These are phyloP conservation scores for Mycena haematopus DNA, from an alignment of 768 basidiomycete genomes.

Conservation along the genomic window DNA sequence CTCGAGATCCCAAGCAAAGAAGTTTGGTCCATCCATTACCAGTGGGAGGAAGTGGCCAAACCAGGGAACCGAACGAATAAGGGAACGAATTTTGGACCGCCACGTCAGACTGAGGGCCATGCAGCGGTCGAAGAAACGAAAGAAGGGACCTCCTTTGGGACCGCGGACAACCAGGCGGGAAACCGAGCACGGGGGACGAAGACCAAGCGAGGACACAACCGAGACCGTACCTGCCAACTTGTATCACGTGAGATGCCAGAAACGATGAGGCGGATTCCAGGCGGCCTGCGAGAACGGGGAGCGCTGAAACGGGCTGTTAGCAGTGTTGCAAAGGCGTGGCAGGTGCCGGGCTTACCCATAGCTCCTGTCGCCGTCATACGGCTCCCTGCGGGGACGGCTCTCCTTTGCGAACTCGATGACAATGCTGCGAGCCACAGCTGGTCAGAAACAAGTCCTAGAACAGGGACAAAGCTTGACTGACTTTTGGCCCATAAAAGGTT, in stretches of 20 bases:
- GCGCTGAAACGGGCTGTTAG: constrained; percentile 40
- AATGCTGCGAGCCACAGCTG: constrained; percentile 59
- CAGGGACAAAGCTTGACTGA: constrained; percentile 39
- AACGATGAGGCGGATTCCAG: constrained; percentile 84
- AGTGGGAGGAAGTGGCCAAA: constrained; percentile 3
- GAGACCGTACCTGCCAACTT: constrained; percentile 93
- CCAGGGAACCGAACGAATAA: constrained; percentile 8
- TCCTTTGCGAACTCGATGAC: constrained; percentile 98
- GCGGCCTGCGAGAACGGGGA: constrained; percentile 75
- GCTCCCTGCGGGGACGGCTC: constrained; percentile 81
- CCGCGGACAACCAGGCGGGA: constrained; percentile 12
- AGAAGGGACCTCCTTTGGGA: constrained; percentile 20
- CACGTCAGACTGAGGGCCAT: constrained; percentile 26
- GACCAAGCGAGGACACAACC: constrained; percentile 21
- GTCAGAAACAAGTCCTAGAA: background rate
- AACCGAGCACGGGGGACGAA: constrained; percentile 7
- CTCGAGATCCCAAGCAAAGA: constrained; percentile 29
- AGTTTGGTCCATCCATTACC: constrained; percentile 19
- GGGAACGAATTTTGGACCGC: constrained; percentile 15
- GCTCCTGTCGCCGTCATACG: constrained; percentile 63
- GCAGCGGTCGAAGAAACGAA: constrained; percentile 20
- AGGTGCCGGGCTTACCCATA: constrained; percentile 55
- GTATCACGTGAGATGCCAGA: constrained; percentile 92
- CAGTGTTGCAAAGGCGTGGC: background rate
- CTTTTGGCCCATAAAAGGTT: constrained; percentile 89